Base-by-base conservation (phyloP, 768 basidiomycete species). In the Mycena maculata region DNA sequence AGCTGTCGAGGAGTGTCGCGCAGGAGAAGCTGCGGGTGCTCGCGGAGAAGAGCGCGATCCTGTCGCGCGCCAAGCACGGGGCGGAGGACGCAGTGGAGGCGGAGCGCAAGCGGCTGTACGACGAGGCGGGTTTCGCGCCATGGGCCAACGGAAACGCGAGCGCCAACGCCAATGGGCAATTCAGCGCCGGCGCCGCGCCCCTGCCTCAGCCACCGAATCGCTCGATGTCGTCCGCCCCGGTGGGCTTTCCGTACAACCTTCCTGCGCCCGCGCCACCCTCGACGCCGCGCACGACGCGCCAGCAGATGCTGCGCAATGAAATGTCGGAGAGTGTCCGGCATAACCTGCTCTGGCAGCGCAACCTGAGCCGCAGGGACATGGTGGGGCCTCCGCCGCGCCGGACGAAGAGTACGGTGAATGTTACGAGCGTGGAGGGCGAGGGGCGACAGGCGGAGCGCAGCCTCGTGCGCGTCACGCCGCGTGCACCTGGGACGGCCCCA, bases 301-400 rank as follows among this genome's bases (percentile, higher is more conserved):
- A 93, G 54, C 85, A 87, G 70, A 96, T 96, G 93, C 83, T 96
- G 49, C 84, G 89, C 60, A 91, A 90, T 5, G 95, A 97, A 78
- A 82, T 97, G 74, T 91, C 92, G 33, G 95, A 97, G 78, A 92
- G 90, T 64, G 79, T 97, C 68, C 83, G 95, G 23, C 83, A 91
- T 49, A 92, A 95, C 71, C 75, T 96, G 62, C 78, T 96, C 7
- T 94, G 93, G 93, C 92, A 90, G 71, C 84, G 91, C 16, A 89
- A 91, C 68, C 86, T 91, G 27, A 83, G 78, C 68, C 87, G 87
- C 75, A 82, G 80, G 18, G 87, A 86, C 63, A 77, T 85, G 44
- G 78, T 82, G 10, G 83, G 78, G 0, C 69, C 69, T 38, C 60
- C 36, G 61, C 69, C 69, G 27, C 65, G 69, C 9, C 65, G 69